phyloP scores from a whole-genome alignment of 345 rosid species.

The Laguncularia racemosa region DNA sequence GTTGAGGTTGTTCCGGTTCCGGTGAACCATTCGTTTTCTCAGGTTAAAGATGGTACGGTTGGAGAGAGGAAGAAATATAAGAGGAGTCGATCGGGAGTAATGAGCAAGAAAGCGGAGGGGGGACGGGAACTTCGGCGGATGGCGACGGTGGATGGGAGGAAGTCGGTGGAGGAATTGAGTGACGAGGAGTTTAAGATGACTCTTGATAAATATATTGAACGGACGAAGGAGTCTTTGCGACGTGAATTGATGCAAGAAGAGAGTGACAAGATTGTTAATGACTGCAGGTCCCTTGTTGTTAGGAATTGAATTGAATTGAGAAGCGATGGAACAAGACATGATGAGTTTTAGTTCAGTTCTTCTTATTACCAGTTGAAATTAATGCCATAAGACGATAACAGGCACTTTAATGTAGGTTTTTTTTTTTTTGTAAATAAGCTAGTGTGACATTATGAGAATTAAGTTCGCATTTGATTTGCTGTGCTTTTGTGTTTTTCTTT shows the following conservation, averaged over 20 bases:
- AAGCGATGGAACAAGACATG: too few relatives aligned
- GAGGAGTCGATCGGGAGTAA: constrained; percentile 1
- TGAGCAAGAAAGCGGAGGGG: not conserved
- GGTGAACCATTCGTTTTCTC: too few relatives aligned
- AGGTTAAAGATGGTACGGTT: too few relatives aligned
- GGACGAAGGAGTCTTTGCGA: not conserved
- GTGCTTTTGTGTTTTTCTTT: too few relatives aligned
- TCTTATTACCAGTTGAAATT: too few relatives aligned
- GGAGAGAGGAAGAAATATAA: constrained; percentile 1
- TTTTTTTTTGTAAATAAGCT: too few relatives aligned
- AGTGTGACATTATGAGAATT: too few relatives aligned
- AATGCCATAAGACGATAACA: too few relatives aligned
- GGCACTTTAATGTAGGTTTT: too few relatives aligned
- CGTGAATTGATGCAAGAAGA: not conserved
- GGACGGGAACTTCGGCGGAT: not conserved
- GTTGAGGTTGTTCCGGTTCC: too few relatives aligned
- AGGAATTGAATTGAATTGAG: not conserved
- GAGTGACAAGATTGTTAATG: not conserved
- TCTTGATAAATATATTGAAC: not conserved
- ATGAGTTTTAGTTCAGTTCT: too few relatives aligned
- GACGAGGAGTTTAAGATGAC: constrained; percentile 7
- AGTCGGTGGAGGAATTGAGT: constrained; percentile 6
- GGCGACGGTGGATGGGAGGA: not conserved
- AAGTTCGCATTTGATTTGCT: too few relatives aligned
- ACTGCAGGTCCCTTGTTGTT: constrained; percentile 3